Evolutionary conservation across 1,284 basidiomycete species (phyloP).

Genomic region (Puccinia sorghi): DNA sequence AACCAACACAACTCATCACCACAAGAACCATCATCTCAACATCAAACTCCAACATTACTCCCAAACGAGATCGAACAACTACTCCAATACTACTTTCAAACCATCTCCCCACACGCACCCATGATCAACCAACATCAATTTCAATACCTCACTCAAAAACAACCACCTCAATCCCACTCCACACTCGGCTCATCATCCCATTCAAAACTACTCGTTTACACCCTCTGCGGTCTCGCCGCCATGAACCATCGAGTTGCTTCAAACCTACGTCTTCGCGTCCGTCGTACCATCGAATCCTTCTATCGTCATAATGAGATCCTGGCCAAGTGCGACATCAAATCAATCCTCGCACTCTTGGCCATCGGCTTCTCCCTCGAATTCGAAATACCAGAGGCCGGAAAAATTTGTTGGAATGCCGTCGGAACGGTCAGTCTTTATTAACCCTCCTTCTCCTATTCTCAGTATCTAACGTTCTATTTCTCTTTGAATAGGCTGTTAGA

Average conservation of each 20-base stretch:
- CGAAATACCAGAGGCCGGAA: conserved; percentile 12
- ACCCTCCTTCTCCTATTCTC: background rate
- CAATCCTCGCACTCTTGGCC: conserved; percentile 12
- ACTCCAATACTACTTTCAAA: background rate
- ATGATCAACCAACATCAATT: conserved; percentile 21
- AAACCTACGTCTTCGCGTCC: background rate
- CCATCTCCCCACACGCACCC: background rate
- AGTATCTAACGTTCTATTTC: background rate
- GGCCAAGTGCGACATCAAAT: conserved; percentile 17
- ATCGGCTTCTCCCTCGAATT: conserved; percentile 31
- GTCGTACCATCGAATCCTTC: conserved; percentile 4
- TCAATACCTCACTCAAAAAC: conserved; percentile 3
- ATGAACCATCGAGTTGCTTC: conserved; percentile 16
- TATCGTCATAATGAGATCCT: conserved; percentile 31
- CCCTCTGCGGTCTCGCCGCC: conserved; percentile 7
- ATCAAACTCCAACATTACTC: background rate
- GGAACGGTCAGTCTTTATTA: conserved; percentile 10
- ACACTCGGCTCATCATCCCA: conserved; percentile 17
- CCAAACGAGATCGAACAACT: conserved; percentile 9
- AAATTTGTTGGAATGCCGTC: conserved; percentile 27
- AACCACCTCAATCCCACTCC: background rate
- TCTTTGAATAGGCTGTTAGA: conserved; percentile 29
- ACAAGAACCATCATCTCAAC: background rate
- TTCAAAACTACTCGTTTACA: conserved; percentile 9
- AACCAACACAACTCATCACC: background rate